A percentile compares a stretch with the other conserved stretches of the same genome.
Conservation (phyloP, 202 grass and related monocot genomes). For the Dendrocalamus latiflorus region DNA sequence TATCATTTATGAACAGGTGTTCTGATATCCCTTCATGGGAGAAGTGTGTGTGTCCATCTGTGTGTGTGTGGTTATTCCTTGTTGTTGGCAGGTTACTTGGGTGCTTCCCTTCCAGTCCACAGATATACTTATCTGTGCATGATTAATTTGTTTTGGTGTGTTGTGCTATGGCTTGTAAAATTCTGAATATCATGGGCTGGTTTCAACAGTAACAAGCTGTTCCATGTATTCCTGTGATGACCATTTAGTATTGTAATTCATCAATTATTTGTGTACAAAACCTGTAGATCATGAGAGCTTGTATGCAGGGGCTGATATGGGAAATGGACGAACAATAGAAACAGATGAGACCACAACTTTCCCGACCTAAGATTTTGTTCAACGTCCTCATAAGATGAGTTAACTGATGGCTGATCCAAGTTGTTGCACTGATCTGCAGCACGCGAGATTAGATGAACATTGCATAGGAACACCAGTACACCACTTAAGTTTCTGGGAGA, state of each 20-base stretch:
- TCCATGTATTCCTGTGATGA: neutral
- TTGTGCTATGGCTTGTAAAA: conserved; percentile 30
- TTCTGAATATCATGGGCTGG: conserved; percentile 5
- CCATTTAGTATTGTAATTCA: neutral
- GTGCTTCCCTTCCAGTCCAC: neutral
- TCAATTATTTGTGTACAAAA: neutral
- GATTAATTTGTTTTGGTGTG: conserved; percentile 10
- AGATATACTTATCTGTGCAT: conserved; percentile 20
- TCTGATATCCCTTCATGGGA: neutral
- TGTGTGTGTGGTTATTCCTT: conserved; percentile 11
- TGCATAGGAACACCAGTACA: too few relatives aligned
- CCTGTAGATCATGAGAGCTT: neutral
- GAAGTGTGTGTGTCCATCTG: neutral
- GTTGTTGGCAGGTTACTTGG: conserved; percentile 14
- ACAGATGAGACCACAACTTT: too few relatives aligned
- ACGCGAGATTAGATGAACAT: too few relatives aligned
- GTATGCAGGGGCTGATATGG: too few relatives aligned
- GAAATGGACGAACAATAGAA: too few relatives aligned
- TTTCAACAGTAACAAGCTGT: neutral
- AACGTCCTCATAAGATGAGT: too few relatives aligned
- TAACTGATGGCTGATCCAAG: too few relatives aligned
- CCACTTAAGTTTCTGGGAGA: too few relatives aligned
- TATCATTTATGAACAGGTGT: neutral
- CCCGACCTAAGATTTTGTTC: too few relatives aligned
- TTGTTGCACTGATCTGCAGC: too few relatives aligned